Evolutionary conservation across 108 stramenopile species (phyloP), one percentile per base, ranked within the genome.

Genomic region (Fragilariopsis cylindrus): DNA sequence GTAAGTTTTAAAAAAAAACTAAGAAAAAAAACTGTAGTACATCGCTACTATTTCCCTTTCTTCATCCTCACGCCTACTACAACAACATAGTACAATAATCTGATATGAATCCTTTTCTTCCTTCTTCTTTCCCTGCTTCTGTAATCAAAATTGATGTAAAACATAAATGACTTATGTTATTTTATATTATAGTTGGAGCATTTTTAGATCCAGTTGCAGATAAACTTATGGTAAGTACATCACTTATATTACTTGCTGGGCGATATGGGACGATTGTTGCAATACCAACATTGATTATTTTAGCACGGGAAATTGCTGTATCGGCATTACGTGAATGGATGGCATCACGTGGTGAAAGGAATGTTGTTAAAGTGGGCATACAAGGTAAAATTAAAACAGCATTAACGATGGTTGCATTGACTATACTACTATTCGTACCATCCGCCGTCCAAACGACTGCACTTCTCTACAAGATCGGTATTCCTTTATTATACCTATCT

Each of bases 181-280:
- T 7, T 9, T 11, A 4, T 21, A 45, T 11, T 40, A n/a, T 44
- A 63, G 62, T 97, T 79, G 98, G 98, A 5, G 96, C 97, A 16
- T 98, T 98, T 81, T 75, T 98, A 62, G 98, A 98, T 81, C 98
- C 98, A 19, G 98, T 98, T 7, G 97, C 97, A 0, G 98, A 98
- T 77, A 98, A 98, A 81, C 82, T 98, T 18, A 95, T 97, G 94
- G 98, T 98, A 3, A 82, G 88, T 13, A 96, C 95, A 52, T 88
- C 95, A 5, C 60, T 97, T 12, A 92, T 97, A 60, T 74, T 97
- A 5, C 72, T 97, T 16, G 67, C 95, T 19, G 94, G 93, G 45
- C 79, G 90, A 15, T 91, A 91, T 53, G 92, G 90, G 0, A 73
- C 80, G 15, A 73, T 73, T 19, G 82, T 95, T 62, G 87, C 93